These are phyloP conservation scores for Aureobasidium sp. DNA, from an alignment of 2,329 filamentous ascomycete genomes.

Conservation along the genomic window DNA sequence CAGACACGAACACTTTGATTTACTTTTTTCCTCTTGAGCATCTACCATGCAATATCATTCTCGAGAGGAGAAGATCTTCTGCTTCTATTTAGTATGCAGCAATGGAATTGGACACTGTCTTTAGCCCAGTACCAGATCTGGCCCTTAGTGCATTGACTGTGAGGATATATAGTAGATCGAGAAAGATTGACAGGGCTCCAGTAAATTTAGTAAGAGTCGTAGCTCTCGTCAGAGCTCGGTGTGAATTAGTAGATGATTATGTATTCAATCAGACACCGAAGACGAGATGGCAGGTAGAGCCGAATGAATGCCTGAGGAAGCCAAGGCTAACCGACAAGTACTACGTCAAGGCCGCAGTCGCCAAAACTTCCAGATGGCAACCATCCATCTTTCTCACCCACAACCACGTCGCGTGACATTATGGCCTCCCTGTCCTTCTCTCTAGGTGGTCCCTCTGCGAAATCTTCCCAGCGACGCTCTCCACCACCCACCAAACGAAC, in stretches of 20 bases:
- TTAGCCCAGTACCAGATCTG: background rate
- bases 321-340: background rate
- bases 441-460: background rate
- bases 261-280: background rate
- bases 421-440: conserved; percentile 13
- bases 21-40: background rate
- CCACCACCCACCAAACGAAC: background rate
- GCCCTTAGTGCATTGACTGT: background rate
- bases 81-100: background rate
- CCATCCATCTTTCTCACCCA: background rate
- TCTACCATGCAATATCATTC: background rate
- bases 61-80: background rate
- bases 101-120: background rate
- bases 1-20: background rate
- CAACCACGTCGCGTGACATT: background rate
- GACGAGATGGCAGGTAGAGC: too few relatives aligned
- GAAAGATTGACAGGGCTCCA: background rate
- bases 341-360: conserved; percentile 4
- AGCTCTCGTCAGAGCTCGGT: background rate
- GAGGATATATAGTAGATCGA: background rate
- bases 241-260: background rate
- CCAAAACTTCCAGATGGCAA: background rate
- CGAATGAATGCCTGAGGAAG: background rate
- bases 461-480: background rate
- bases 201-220: too few relatives aligned